These are phyloP conservation scores for Aspergillus aculeatus DNA, from an alignment of 2,329 filamentous ascomycete species.

Conservation along the genomic window DNA sequence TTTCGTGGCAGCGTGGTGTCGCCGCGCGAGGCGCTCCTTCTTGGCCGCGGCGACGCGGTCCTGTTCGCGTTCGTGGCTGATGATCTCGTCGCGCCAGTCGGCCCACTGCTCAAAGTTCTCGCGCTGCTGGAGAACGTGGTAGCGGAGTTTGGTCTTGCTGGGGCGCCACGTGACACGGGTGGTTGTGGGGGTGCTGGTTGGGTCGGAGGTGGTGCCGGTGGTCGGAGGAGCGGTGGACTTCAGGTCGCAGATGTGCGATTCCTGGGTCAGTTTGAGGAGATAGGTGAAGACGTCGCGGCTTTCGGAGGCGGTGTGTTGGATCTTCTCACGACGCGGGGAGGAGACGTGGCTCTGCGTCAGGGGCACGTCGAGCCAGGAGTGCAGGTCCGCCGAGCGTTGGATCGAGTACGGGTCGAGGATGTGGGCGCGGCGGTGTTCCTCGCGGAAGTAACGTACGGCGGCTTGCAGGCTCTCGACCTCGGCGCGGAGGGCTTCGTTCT, in stretches of 20 bases:
- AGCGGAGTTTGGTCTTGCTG: constrained; percentile 43
- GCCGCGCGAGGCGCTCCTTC: constrained; percentile 30
- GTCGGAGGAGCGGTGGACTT: constrained; percentile 32
- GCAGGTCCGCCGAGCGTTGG: constrained; percentile 40
- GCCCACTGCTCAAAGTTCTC: constrained; percentile 49
- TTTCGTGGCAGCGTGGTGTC: constrained; percentile 27
- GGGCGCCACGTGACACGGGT: constrained; percentile 42
- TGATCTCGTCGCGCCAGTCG: constrained; percentile 45
- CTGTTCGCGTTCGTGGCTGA: constrained; percentile 37
- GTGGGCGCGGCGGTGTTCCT: constrained; percentile 44
- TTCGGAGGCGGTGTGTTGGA: constrained; percentile 39
- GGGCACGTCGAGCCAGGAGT: constrained; percentile 46
- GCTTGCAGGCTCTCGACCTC: constrained; percentile 47
- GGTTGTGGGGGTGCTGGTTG: constrained; percentile 11
- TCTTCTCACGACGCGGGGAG: constrained; percentile 31
- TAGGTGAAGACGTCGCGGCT: constrained; percentile 44
- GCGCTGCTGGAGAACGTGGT: constrained; percentile 45
- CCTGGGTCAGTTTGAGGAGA: constrained; percentile 45
- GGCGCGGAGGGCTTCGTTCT: constrained; percentile 44
- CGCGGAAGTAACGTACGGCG: constrained; percentile 47
- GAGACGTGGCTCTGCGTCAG: constrained; percentile 29
- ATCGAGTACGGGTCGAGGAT: constrained; percentile 44
- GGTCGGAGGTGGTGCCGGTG: neutral
- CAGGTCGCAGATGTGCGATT: constrained; percentile 41
- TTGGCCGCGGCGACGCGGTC: constrained; percentile 37